phyloP scores from a whole-genome alignment of 148 eudicot species.

The Diospyros kaki region DNA sequence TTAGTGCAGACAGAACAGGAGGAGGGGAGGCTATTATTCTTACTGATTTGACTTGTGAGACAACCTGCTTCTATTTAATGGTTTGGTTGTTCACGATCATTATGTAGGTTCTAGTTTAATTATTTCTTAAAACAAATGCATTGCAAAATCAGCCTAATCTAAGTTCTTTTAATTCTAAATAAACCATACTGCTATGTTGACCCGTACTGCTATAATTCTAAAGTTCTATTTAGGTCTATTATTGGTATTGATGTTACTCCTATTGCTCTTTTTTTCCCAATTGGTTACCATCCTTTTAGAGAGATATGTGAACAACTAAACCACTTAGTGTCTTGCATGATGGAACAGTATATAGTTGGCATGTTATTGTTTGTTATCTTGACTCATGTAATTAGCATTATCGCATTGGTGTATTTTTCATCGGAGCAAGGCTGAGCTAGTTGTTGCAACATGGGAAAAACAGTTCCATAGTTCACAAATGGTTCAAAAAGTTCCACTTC shows the following conservation, averaged over 20 bases:
- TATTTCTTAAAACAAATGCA: background rate
- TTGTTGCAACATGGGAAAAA: slow-evolving; percentile 83
- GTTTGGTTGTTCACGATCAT: too few species aligned
- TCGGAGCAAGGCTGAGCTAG: slow-evolving; percentile 81
- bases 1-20: background rate
- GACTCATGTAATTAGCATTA: slow-evolving; percentile 53
- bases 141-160: background rate
- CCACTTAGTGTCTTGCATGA: background rate
- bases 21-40: background rate
- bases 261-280: background rate
- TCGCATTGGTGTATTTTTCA: slow-evolving; percentile 99
- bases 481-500: slow-evolving; percentile 68
- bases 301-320: background rate
- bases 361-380: slow-evolving; percentile 31
- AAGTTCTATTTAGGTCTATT: background rate
- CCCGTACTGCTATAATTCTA: background rate
- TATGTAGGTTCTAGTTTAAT: background rate
- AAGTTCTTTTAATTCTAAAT: background rate
- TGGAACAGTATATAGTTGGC: background rate
- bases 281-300: background rate
- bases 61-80: too few species aligned
- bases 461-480: slow-evolving; percentile 66
- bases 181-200: background rate
- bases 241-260: background rate
- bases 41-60: background rate